Evolutionary conservation across 768 basidiomycete genomes (phyloP), one percentile per base, ranked within the genome.

Genomic region (Leccinum broughii): DNA sequence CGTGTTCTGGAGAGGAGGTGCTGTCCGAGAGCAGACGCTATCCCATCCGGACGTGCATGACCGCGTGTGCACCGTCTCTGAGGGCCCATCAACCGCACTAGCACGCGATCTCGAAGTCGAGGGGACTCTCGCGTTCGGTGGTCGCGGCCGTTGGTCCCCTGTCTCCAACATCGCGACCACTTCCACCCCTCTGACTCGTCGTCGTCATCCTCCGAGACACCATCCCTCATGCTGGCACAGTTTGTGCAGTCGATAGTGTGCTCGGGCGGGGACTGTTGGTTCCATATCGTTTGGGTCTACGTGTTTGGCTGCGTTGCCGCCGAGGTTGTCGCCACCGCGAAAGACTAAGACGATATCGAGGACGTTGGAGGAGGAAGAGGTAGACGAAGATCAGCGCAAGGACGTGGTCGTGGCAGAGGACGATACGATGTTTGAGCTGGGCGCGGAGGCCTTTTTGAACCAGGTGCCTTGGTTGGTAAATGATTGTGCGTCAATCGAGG

Each of bases 381-480:
- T 17, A 39, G 37, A 39, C 2, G 4, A 28, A 9, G 7, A 8
- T 6, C 14, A 28, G 8, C 6, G 20, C 13, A 28, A 11, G 0
- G 15, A 11, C 4, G 8, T 17, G 3, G 1, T 10, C 3, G 57
- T 51, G 3, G 1, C 11, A 1, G 51, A 57, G 5, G 58, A 61
- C 3, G 61, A 69, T 49, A 32, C 51, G 1, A 26, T 61, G 10
- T 63, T 68, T 11, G 67, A 68, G 53, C 5, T 60, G 22, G 26
- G 46, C 6, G 59, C 66, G 7, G 53, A 69, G 28, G 34, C 39
- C 4, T 63, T 68, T 22, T 51, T 60, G 53, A 48, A 11, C 1
- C 66, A 62, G 41, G 28, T 62, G 2, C 57, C 56, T 2, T 61
- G 57, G 59, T 15, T 49, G 48, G 48, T 49, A 3, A 49, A 22